Conservation (phyloP, 2,329 filamentous ascomycete species). For the Diaporthe citrichinensis region DNA sequence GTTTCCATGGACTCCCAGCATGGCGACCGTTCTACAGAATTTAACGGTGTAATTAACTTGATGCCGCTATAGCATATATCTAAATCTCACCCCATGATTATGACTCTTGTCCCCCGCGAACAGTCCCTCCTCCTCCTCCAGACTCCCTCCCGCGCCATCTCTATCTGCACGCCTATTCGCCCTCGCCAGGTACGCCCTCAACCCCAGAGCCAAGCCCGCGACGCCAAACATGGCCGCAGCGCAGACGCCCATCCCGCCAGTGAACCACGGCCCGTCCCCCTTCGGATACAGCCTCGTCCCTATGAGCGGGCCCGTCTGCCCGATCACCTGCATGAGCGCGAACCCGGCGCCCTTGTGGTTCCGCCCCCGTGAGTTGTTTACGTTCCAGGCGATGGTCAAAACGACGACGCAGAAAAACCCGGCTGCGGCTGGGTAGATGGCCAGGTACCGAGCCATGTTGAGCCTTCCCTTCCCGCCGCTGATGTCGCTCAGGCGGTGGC, state of each 20-base stretch:
- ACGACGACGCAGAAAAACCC: conserved; percentile 91
- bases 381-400: conserved; percentile 87
- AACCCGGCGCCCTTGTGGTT: conserved; percentile 82
- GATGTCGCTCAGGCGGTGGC: conserved; percentile 67
- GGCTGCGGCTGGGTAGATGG: conserved; percentile 81
- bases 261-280: conserved; percentile 72
- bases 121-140: conserved; percentile 57
- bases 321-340: conserved; percentile 84
- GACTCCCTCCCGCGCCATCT: conserved; percentile 46
- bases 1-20: not conserved
- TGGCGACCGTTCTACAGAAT: not conserved
- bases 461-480: conserved; percentile 41
- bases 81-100: conserved; percentile 52
- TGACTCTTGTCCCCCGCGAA: conserved; percentile 49
- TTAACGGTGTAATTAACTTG: no score
- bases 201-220: conserved; percentile 65
- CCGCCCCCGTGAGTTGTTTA: conserved; percentile 80
- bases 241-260: conserved; percentile 73
- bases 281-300: conserved; percentile 76
- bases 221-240: conserved; percentile 74
- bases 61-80: conserved; percentile 60
- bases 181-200: conserved; percentile 67
- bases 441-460: conserved; percentile 73
- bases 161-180: conserved; percentile 64
- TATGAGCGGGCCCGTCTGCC: conserved; percentile 83